A percentile compares a stretch with the other conserved stretches of the same genome.
These are phyloP conservation scores for Phlebiopsis flavidoalba DNA, from an alignment of 768 basidiomycete genomes.

Conservation along the genomic window DNA sequence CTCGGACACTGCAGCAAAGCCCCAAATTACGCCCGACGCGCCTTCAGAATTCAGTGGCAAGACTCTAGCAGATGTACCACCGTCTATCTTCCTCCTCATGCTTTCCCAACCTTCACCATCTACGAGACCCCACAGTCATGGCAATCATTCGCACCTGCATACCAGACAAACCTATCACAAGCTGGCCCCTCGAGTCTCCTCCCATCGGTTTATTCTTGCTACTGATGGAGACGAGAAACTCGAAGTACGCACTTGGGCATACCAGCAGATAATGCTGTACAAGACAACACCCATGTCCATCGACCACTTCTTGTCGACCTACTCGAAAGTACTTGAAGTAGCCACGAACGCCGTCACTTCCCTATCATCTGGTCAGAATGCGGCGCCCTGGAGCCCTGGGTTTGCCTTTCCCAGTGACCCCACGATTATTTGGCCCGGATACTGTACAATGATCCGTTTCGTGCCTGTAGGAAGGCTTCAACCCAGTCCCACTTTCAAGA, in stretches of 20 bases:
- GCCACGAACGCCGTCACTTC: slow-evolving; percentile 31
- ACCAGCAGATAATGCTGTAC: slow-evolving; percentile 34
- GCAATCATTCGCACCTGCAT: slow-evolving; percentile 32
- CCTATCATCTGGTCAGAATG: neutral
- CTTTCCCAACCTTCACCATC: slow-evolving; percentile 55
- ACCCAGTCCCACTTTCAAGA: slow-evolving; percentile 28
- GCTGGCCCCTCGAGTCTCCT: slow-evolving; percentile 55
- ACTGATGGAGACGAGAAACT: slow-evolving; percentile 44
- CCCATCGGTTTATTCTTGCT: slow-evolving; percentile 59
- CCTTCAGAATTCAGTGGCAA: neutral
- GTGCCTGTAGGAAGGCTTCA: slow-evolving; percentile 42
- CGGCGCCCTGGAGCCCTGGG: slow-evolving; percentile 10
- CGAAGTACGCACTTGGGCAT: slow-evolving; percentile 58
- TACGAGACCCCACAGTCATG: slow-evolving; percentile 46
- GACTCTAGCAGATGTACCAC: slow-evolving; percentile 38
- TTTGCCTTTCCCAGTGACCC: slow-evolving; percentile 32
- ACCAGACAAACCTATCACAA: slow-evolving; percentile 31
- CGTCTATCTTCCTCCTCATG: slow-evolving; percentile 56
- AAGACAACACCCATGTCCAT: slow-evolving; percentile 38
- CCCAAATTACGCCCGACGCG: slow-evolving; percentile 19
- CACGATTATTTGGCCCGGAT: slow-evolving; percentile 48
- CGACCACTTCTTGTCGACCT: slow-evolving; percentile 42
- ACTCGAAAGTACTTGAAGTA: slow-evolving; percentile 39
- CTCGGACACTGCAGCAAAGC: slow-evolving; percentile 38
- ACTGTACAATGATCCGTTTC: slow-evolving; percentile 41